Percentiles rank a stretch among this genome's conserved stretches.
phyloP scores from a whole-genome alignment of 352 stramenopile genomes.

The Globisporangium emineosum region DNA sequence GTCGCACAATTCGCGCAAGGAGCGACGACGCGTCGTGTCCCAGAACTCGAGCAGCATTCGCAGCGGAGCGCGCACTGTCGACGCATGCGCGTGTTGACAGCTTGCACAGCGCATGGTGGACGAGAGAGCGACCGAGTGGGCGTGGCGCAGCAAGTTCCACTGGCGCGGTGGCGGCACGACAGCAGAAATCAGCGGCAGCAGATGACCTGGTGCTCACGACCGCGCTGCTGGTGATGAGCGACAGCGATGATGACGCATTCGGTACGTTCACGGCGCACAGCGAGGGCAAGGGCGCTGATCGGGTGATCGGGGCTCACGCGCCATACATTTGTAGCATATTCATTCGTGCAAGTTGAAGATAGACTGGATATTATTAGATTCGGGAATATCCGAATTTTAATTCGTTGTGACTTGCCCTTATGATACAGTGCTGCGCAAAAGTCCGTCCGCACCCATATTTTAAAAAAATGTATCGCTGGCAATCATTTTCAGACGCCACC shows the following conservation, averaged over 20 bases:
- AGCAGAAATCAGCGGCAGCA: not conserved
- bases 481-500: no score
- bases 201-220: slow-evolving; percentile 2
- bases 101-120: slow-evolving; percentile 1
- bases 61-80: not conserved
- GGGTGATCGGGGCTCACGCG: not conserved
- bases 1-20: not conserved
- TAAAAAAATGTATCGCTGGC: no score
- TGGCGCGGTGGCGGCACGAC: not conserved
- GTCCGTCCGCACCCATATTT: no score
- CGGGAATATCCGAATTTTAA: no score
- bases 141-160: not conserved
- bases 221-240: not conserved
- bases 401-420: no score
- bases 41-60: slow-evolving; percentile 1
- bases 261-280: not conserved
- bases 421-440: no score
- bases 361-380: no score
- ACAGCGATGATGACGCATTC: not conserved
- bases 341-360: no score
- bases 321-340: not conserved
- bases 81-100: not conserved
- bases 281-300: not conserved
- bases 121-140: not conserved
- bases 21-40: not conserved